phyloP scores from a whole-genome alignment of 1,284 basidiomycete genomes.

The Athelia psychrophila region DNA sequence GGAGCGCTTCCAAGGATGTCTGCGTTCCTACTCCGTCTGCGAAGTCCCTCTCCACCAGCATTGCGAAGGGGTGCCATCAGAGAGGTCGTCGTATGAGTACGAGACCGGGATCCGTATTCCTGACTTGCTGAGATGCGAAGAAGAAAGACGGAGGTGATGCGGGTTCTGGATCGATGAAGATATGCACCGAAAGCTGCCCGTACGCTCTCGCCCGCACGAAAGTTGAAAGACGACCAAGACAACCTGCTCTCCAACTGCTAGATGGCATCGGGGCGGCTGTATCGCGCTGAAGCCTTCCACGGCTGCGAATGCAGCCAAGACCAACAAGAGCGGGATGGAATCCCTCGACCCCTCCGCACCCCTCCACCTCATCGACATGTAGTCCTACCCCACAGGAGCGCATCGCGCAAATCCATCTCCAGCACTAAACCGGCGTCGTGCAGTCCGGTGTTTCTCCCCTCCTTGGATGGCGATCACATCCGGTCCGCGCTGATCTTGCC shows the following conservation, averaged over 20 bases:
- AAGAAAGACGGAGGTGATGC: conserved; percentile 90
- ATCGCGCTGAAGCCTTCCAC: conserved; percentile 79
- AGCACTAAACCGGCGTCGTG: conserved; percentile 93
- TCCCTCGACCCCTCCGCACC: conserved; percentile 79
- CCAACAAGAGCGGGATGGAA: conserved; percentile 87
- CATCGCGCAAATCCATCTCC: conserved; percentile 92
- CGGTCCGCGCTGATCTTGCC: conserved; percentile 98
- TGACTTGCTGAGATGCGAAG: conserved; percentile 68
- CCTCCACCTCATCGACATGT: conserved; percentile 98
- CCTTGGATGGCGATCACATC: conserved; percentile 92
- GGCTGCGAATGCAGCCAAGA: conserved; percentile 93
- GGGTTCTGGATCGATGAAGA: conserved; percentile 83
- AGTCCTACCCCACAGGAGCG: conserved; percentile 95
- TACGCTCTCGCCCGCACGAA: conserved; percentile 77
- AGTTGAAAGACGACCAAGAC: conserved; percentile 90
- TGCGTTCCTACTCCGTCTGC: conserved; percentile 85
- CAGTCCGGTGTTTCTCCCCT: conserved; percentile 87
- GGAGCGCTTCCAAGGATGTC: conserved; percentile 61
- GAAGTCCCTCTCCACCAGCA: conserved; percentile 95
- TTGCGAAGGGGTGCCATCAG: conserved; percentile 92
- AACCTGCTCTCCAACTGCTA: conserved; percentile 62
- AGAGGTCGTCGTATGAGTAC: conserved; percentile 97
- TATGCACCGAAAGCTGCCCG: conserved; percentile 95
- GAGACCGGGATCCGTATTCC: conserved; percentile 53
- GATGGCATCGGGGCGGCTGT: conserved; percentile 91